These are phyloP conservation scores for Xylaria sp. DNA, from an alignment of 2,329 filamentous ascomycete species.

Conservation along the genomic window DNA sequence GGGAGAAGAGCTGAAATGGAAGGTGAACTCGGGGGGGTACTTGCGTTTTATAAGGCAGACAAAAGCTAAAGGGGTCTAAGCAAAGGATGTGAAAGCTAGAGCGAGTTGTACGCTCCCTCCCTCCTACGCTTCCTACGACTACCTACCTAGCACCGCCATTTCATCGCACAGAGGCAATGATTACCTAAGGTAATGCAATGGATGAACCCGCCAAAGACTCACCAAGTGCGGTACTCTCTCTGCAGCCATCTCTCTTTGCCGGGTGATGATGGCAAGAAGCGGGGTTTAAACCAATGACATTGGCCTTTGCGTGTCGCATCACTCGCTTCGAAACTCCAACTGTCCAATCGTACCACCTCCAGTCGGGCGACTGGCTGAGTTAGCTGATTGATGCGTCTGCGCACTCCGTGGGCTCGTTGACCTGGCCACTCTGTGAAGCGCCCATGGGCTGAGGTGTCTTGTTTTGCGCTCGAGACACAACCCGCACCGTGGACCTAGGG, in stretches of 20 bases:
- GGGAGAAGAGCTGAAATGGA: not conserved
- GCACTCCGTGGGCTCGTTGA: not conserved
- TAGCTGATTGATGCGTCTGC: conserved; percentile 21
- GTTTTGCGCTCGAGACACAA: too few species aligned
- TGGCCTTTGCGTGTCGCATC: conserved; percentile 20
- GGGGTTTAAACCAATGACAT: conserved; percentile 30
- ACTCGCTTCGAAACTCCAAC: conserved; percentile 3
- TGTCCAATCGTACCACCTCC: conserved; percentile 25
- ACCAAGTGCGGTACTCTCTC: not conserved
- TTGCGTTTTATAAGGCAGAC: too few species aligned
- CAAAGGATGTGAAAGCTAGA: too few species aligned
- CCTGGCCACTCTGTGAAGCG: not conserved
- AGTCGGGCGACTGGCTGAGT: conserved; percentile 15
- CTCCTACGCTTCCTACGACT: too few species aligned
- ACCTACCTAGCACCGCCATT: not conserved
- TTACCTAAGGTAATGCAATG: not conserved
- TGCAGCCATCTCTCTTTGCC: not conserved
- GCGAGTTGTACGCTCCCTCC: too few species aligned
- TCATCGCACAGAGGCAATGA: not conserved
- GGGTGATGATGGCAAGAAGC: conserved; percentile 23
- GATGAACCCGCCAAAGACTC: not conserved
- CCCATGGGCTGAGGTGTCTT: too few species aligned
- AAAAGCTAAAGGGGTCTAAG: too few species aligned
- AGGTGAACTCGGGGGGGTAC: conserved; percentile 1
- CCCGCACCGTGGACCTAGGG: too few species aligned